phyloP scores from a whole-genome alignment of 805 yeast genomes.

The Metschnikowia colocasiae region DNA sequence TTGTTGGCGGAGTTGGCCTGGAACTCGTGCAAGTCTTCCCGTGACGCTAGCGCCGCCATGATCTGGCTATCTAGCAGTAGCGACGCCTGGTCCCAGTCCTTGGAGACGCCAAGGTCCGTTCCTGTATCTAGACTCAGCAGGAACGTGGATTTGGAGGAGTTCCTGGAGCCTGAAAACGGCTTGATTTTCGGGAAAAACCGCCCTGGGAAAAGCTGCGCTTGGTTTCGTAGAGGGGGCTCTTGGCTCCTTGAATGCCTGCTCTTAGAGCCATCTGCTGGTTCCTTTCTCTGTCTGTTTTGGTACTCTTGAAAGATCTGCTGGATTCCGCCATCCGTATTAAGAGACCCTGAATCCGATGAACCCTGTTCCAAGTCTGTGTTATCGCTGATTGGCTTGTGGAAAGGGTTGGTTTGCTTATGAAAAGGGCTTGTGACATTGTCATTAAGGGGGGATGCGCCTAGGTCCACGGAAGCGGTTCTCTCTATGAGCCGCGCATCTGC shows the following conservation, averaged over 20 bases:
- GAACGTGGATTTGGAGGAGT: neutral
- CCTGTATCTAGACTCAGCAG: neutral
- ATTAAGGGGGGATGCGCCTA: neutral
- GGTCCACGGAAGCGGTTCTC: neutral
- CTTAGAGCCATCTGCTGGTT: neutral
- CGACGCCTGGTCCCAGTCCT: neutral
- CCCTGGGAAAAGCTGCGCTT: too few species aligned
- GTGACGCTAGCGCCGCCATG: neutral
- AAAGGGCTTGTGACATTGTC: neutral
- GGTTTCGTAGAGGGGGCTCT: neutral
- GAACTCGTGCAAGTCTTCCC: neutral
- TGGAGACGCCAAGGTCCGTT: neutral
- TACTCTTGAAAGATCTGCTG: neutral
- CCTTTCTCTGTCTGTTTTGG: neutral
- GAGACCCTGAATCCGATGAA: neutral
- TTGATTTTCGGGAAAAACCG: neutral
- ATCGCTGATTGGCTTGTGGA: neutral
- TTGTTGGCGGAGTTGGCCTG: conserved; percentile 1
- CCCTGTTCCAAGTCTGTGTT: neutral
- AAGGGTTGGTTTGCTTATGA: neutral
- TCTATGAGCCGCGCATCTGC: neutral
- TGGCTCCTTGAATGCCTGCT: too few species aligned
- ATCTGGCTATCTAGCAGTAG: neutral
- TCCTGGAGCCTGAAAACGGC: neutral
- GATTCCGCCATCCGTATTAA: conserved; percentile 1